Percentiles rank a stretch among this genome's conserved stretches.
Conservation (phyloP, 2,329 filamentous ascomycete species). For the Knufia fluminis region DNA sequence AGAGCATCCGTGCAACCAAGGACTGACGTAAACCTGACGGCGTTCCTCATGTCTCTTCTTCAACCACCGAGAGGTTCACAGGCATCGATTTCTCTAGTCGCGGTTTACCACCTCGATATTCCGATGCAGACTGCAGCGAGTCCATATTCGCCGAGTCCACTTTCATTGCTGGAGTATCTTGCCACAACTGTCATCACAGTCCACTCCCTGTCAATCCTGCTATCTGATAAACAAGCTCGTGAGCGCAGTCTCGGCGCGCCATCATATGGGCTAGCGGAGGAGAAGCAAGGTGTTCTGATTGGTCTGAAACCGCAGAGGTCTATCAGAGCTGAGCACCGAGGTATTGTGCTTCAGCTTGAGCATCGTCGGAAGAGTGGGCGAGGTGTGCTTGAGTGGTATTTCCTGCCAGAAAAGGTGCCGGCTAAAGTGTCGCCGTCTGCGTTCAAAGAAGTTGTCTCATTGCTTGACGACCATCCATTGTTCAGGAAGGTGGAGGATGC, state of each 20-base stretch:
- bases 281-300: conserved; percentile 67
- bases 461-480: conserved; percentile 68
- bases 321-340: conserved; percentile 30
- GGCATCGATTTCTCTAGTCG: conserved; percentile 57
- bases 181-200: conserved; percentile 77
- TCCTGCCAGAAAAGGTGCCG: conserved; percentile 34
- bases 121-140: conserved; percentile 38
- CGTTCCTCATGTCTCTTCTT: conserved; percentile 62
- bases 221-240: conserved; percentile 63
- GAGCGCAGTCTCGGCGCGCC: conserved; percentile 68
- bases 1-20: conserved; percentile 12
- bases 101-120: conserved; percentile 74
- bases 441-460: conserved; percentile 41
- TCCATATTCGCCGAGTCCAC: conserved; percentile 53
- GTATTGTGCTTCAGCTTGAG: conserved; percentile 74
- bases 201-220: conserved; percentile 63
- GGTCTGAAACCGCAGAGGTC: conserved; percentile 40
- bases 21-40: conserved; percentile 45
- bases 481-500: conserved; percentile 47
- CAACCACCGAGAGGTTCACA: conserved; percentile 38
- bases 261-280: conserved; percentile 67
- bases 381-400: conserved; percentile 61
- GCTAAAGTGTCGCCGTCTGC: conserved; percentile 27
- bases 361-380: conserved; percentile 74
- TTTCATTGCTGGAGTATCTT: conserved; percentile 68